phyloP scores from a whole-genome alignment of 495 filamentous ascomycete species.

The Annulohypoxylon bovei region DNA sequence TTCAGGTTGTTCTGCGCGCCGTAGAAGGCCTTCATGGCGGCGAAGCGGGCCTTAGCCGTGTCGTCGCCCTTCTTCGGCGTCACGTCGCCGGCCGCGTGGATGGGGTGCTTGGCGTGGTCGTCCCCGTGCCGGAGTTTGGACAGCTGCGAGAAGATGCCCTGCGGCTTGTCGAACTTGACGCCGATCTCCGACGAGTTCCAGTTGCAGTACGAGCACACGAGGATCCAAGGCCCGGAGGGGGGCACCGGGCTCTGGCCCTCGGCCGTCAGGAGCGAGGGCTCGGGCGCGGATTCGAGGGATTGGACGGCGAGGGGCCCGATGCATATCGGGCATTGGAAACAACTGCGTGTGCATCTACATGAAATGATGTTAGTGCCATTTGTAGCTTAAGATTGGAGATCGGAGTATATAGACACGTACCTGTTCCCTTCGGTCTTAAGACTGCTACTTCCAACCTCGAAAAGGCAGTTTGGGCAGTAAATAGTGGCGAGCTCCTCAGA shows the following conservation, averaged over 20 bases:
- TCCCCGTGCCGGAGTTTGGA: constrained; percentile 66
- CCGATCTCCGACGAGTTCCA: constrained; percentile 92
- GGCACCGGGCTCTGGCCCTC: constrained; percentile 45
- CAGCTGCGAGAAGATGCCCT: constrained; percentile 84
- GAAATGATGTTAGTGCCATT: not conserved
- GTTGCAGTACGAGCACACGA: constrained; percentile 87
- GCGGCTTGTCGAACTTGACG: constrained; percentile 87
- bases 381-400: not conserved
- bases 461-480: constrained; percentile 95
- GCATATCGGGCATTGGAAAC: constrained; percentile 93
- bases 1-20: constrained; percentile 69
- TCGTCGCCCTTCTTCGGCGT: constrained; percentile 34
- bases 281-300: constrained; percentile 65
- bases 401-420: constrained; percentile 60
- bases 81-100: constrained; percentile 34
- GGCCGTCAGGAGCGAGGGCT: constrained; percentile 52
- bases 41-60: constrained; percentile 57
- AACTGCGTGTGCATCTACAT: constrained; percentile 89
- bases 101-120: constrained; percentile 55
- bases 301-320: constrained; percentile 80
- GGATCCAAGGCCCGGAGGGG: constrained; percentile 72
- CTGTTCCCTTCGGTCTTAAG: constrained; percentile 92
- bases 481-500: constrained; percentile 91
- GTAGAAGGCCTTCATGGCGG: constrained; percentile 75
- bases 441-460: constrained; percentile 90